Percentiles rank a stretch among this genome's conserved stretches.
phyloP scores from a whole-genome alignment of 2,329 filamentous ascomycete genomes.

The Pyrenophora tritici-repentis region DNA sequence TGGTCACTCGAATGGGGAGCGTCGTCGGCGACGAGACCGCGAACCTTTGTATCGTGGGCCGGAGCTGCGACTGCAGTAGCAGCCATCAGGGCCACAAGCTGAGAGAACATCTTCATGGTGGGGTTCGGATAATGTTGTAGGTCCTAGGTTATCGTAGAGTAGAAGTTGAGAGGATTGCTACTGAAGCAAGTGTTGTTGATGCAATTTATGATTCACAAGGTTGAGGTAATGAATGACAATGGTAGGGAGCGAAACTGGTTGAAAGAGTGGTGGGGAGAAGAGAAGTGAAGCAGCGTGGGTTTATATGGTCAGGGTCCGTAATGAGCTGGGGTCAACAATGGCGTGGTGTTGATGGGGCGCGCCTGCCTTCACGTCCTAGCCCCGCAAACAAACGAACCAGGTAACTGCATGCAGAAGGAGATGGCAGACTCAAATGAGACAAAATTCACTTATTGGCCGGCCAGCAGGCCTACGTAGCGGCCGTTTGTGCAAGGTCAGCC shows the following conservation, averaged over 20 bases:
- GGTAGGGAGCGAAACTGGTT: slow-evolving; percentile 8
- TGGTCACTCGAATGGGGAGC: slow-evolving; percentile 35
- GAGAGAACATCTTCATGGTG: slow-evolving; percentile 36
- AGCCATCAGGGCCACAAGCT: slow-evolving; percentile 26
- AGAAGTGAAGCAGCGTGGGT: neutral
- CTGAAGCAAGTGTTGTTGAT: no score
- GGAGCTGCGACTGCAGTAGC: slow-evolving; percentile 32
- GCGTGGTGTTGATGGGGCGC: slow-evolving; percentile 14
- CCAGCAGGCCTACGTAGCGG: neutral
- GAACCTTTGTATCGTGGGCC: slow-evolving; percentile 16
- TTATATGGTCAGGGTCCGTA: slow-evolving; percentile 19
- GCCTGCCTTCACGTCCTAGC: slow-evolving; percentile 17
- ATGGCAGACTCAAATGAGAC: neutral
- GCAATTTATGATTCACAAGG: slow-evolving; percentile 14
- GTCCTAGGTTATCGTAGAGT: slow-evolving; percentile 5
- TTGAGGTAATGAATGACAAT: slow-evolving; percentile 13
- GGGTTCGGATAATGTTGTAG: neutral
- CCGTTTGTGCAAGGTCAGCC: neutral
- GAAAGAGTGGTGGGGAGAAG: slow-evolving; percentile 4
- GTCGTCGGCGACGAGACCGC: slow-evolving; percentile 22
- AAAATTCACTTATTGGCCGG: slow-evolving; percentile 1
- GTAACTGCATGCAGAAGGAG: neutral
- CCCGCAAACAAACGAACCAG: slow-evolving; percentile 16
- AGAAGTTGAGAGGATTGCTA: slow-evolving; percentile 11
- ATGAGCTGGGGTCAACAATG: slow-evolving; percentile 5